Conservation (phyloP, 495 filamentous ascomycete genomes). For the Aspergillus bertholletiae region DNA sequence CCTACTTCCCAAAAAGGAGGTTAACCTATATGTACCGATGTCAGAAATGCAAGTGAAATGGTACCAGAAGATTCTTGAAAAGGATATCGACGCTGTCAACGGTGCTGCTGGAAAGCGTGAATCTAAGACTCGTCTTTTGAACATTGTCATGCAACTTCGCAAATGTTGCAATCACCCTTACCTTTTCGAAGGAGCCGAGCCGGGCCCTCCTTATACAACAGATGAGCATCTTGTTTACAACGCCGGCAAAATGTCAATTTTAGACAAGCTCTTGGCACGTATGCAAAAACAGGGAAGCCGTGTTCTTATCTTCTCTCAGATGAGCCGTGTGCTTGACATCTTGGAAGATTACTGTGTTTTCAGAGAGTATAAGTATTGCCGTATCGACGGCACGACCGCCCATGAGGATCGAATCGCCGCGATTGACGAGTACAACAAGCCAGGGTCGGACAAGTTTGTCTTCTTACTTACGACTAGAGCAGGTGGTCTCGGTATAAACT, state of each 20-base stretch:
- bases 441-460: constrained; percentile 92
- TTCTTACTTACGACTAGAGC: constrained; percentile 97
- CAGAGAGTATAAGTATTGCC: constrained; percentile 89
- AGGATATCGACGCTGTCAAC: constrained; percentile 98
- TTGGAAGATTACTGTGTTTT: constrained; percentile 98
- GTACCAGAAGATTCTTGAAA: constrained; percentile 99
- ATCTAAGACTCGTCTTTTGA: constrained; percentile 97
- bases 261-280: constrained; percentile 85
- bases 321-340: constrained; percentile 96
- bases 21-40: constrained; percentile 98
- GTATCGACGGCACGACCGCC: constrained; percentile 95
- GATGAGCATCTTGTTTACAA: constrained; percentile 95
- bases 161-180: constrained; percentile 99
- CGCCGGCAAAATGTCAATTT: constrained; percentile 94
- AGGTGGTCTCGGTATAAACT: constrained; percentile 96
- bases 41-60: constrained; percentile 98
- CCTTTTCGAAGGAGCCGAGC: constrained; percentile 96
- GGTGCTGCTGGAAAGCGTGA: constrained; percentile 94
- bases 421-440: constrained; percentile 98
- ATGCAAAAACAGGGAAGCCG: constrained; percentile 84
- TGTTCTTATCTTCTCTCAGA: constrained; percentile 98
- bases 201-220: constrained; percentile 95
- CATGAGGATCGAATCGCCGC: constrained; percentile 97
- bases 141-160: constrained; percentile 99
- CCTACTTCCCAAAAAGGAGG: constrained; percentile 92